These are phyloP conservation scores for Rubroboletus pulcherrimus DNA, from an alignment of 768 basidiomycete species.

Conservation along the genomic window DNA sequence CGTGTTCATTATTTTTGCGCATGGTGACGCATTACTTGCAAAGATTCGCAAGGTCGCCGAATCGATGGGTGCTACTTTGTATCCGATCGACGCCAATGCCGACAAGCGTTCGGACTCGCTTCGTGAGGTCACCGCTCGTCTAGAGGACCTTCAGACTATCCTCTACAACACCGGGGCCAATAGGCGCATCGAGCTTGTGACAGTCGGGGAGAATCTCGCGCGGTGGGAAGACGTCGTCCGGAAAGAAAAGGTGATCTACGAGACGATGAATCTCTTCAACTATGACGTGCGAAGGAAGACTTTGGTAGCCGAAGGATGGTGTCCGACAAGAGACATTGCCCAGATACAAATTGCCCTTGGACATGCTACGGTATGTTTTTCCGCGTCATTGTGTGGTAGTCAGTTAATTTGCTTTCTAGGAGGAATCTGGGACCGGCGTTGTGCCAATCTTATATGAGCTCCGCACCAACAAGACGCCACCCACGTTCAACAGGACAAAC, in stretches of 20 bases:
- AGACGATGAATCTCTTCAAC: conserved; percentile 92
- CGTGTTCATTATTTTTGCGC: conserved; percentile 99
- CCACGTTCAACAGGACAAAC: conserved; percentile 92
- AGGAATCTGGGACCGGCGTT: conserved; percentile 89
- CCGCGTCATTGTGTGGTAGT: background rate
- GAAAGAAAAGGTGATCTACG: conserved; percentile 95
- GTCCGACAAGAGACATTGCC: conserved; percentile 87
- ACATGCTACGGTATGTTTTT: conserved; percentile 68
- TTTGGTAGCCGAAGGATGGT: conserved; percentile 96
- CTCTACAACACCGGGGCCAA: conserved; percentile 86
- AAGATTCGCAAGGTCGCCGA: conserved; percentile 99
- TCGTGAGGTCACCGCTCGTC: conserved; percentile 78
- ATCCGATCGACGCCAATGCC: conserved; percentile 91
- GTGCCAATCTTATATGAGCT: conserved; percentile 92
- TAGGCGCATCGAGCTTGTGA: conserved; percentile 77
- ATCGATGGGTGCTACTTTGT: conserved; percentile 97
- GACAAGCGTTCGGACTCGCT: conserved; percentile 91
- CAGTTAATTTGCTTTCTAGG: conserved; percentile 34
- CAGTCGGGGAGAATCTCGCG: conserved; percentile 77
- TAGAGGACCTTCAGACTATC: conserved; percentile 89
- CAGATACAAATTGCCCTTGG: conserved; percentile 83
- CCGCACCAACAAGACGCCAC: conserved; percentile 85
- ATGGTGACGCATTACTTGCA: conserved; percentile 85
- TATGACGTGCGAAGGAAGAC: conserved; percentile 94
- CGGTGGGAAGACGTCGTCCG: conserved; percentile 92